A percentile compares a stretch with the other conserved stretches of the same genome.
phyloP scores from a whole-genome alignment of 129 eudicot species.

The Deinandra increscens region DNA sequence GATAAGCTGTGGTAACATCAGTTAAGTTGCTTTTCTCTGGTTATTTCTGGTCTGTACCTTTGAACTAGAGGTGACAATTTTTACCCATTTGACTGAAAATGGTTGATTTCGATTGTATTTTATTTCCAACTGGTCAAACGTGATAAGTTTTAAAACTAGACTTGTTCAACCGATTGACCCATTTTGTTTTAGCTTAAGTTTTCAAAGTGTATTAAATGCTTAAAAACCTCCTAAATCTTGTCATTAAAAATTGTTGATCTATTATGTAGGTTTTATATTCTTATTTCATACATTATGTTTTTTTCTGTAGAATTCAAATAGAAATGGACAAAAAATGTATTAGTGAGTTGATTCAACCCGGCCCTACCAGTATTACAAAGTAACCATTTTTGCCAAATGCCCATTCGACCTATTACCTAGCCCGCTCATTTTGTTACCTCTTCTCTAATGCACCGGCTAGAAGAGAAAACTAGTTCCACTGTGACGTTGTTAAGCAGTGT shows the following conservation, averaged over 20 bases:
- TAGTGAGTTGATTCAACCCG: neutral
- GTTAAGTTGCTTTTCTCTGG: neutral
- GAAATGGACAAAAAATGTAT: neutral
- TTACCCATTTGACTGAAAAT: neutral
- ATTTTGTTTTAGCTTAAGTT: no score
- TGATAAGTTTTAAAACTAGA: neutral
- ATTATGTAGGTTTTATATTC: neutral
- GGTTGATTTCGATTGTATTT: neutral
- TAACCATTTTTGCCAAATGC: neutral
- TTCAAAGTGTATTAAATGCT: neutral
- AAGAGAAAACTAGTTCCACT: constrained; percentile 8
- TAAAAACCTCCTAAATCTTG: neutral
- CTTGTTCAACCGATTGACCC: no score
- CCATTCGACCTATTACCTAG: neutral
- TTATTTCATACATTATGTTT: neutral
- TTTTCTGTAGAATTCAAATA: neutral
- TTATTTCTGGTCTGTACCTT: neutral
- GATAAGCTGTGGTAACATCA: neutral
- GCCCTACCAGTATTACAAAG: neutral
- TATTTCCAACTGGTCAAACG: neutral
- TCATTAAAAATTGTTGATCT: neutral
- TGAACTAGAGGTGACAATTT: neutral
- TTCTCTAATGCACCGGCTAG: neutral
- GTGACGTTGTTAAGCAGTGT: neutral
- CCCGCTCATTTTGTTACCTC: neutral